Evolutionary conservation across 2,329 filamentous ascomycete genomes (phyloP).

Genomic region (Neofusicoccum sp.): DNA sequence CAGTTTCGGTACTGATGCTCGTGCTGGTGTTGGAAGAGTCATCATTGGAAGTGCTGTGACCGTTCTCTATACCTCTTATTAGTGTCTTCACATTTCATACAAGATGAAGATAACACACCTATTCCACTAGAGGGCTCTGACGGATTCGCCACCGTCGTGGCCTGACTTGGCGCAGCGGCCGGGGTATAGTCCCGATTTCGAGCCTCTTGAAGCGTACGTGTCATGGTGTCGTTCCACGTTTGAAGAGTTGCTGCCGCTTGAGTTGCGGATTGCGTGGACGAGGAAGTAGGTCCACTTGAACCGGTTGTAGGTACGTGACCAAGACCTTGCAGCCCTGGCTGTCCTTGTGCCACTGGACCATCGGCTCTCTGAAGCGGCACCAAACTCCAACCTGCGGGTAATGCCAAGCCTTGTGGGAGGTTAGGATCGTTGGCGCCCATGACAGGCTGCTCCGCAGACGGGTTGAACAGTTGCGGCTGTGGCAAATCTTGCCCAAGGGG

Average conservation of each 20-base stretch:
- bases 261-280: not conserved
- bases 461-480: constrained; percentile 10
- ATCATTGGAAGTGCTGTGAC: too few species aligned
- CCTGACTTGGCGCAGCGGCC: not conserved
- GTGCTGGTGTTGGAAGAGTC: too few species aligned
- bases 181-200: not conserved
- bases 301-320: not conserved
- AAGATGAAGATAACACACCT: not conserved
- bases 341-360: not conserved
- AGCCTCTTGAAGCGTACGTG: not conserved
- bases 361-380: constrained; percentile 23
- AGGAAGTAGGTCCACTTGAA: not conserved
- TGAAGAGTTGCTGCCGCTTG: constrained; percentile 12
- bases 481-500: constrained; percentile 28
- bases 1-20: too few species aligned
- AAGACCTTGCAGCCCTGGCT: not conserved
- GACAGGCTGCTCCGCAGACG: constrained; percentile 31
- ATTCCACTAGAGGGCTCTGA: not conserved
- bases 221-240: constrained; percentile 18
- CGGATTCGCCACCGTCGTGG: not conserved
- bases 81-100: too few species aligned
- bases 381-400: constrained; percentile 42
- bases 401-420: constrained; percentile 37
- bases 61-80: too few species aligned
- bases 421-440: constrained; percentile 38